phyloP scores from a whole-genome alignment of 495 filamentous ascomycete genomes.

The Filosporella fistucella region DNA sequence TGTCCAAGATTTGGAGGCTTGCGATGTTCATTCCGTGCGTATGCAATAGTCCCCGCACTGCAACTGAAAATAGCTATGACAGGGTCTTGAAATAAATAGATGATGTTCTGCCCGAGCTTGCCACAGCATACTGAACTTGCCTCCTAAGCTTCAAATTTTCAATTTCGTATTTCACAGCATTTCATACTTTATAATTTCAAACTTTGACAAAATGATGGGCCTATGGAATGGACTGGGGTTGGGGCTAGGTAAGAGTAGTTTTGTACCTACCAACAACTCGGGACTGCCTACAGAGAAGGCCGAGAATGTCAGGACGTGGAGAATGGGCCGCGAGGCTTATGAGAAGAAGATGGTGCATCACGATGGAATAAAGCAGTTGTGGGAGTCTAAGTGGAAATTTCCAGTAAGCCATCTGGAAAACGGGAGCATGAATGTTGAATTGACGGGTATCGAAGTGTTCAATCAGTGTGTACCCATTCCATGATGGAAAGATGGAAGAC shows the following conservation, averaged over 20 bases:
- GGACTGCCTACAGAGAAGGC: neutral
- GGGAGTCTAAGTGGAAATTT: constrained; percentile 78
- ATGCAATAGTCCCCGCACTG: too few species aligned
- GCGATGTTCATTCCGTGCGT: too few species aligned
- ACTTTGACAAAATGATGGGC: constrained; percentile 1
- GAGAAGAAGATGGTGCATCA: constrained; percentile 51
- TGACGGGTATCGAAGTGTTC: neutral
- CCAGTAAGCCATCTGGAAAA: constrained; percentile 40
- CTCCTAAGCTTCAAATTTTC: too few species aligned
- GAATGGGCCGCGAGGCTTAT: constrained; percentile 1
- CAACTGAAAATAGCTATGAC: too few species aligned
- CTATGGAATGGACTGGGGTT: neutral
- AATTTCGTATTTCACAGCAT: too few species aligned
- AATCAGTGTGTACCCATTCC: constrained; percentile 67
- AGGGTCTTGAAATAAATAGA: too few species aligned
- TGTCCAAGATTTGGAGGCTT: too few species aligned
- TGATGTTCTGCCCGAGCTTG: too few species aligned
- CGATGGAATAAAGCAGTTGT: constrained; percentile 65
- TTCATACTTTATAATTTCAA: too few species aligned
- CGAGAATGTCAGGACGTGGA: neutral
- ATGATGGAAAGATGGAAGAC: constrained; percentile 65
- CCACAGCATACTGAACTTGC: too few species aligned
- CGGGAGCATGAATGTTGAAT: neutral
- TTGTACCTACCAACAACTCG: neutral
- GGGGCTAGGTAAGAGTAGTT: neutral